Base-by-base conservation (phyloP, 2,329 filamentous ascomycete species). In the Phialophora macrospora region DNA sequence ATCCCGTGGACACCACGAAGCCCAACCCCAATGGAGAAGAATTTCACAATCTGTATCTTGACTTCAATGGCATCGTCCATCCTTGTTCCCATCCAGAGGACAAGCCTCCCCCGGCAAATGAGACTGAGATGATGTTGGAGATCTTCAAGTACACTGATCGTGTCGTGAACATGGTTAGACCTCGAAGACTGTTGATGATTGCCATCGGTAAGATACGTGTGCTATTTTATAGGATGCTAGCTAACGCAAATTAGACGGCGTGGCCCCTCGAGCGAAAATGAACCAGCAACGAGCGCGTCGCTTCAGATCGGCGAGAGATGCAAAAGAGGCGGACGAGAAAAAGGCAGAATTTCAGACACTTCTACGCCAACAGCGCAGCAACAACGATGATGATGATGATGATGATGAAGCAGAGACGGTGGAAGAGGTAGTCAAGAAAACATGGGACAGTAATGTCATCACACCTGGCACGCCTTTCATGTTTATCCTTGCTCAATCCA, bases 61-160 rank as follows among this genome's bases (percentile, higher is more conserved):
- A 99, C 75, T 98, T 99, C 94, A 99, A 99, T 79, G 96, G 95
- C 77, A 99, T 99, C 72, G 95, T 99, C 44, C 95, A 99, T 82
- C 96, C 96, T 34, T 99, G 95, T 81, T 97, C 94, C 55, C 95
- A 99, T 80, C 95, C 95, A 0, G 95, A 99, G 78, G 94, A 98
- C 75, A 88, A 88, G 69, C 93, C 95, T 1, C 88, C 95, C 3
- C 95, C 95, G 11, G 90, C 90, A 74, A 94, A 95, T 67, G 95
- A 99, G 81, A 92, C 96, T 77, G 95, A 98, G 80, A 99, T 99
- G 95, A 99, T 99, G 95, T 78, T 97, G 73, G 96, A 96, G 75
- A 89, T 99, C 68, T 99, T 99, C 83, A 92, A 90, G 76, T 99
- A 99, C 79, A 99, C 95, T n/a, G 93, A 99, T 76, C 90, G 95